Base-by-base conservation (phyloP, 306 rosid genomes). In the Dalbergia cochinchinensis region DNA sequence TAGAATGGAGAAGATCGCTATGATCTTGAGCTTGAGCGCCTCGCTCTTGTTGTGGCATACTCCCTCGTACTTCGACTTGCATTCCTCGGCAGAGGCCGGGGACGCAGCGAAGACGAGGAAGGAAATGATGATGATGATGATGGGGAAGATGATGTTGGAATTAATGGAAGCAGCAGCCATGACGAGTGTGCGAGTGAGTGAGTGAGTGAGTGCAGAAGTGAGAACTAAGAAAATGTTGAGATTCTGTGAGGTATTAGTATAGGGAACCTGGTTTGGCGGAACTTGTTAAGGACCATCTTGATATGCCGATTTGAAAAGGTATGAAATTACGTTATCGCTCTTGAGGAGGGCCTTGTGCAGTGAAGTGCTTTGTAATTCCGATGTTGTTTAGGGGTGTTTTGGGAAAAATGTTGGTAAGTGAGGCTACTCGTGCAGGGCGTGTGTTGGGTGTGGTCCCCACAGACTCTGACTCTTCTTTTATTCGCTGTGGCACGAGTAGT, bases 1-100 rank as follows among this genome's bases (percentile, higher is more conserved):
- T 13, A 91, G 26, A 55, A 93, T 88, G 26, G 79, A 39, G 7
- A 15, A 72, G 10, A 91, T 87, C 31, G 94, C 96, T 4, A 89
- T 81, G 13, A 89, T 5, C 70, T 91, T 91, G 4, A 89, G 33
- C 41, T 73, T 88, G 35, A 91, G 11, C 0, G 94, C 83, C 60
- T 54, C 22, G 19, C 5, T 6, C 11, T 64, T 83, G 78, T 89
- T 20, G 19, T 83, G 89, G 68, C 97, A 92, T 0, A 63, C 54
- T 18, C 69, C 85, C 0, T 39, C 60, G 5, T 70, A 41, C 1
- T 70, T 79, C 0, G 79, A 65, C 5, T 31, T 5, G 22, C 89
- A 86, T 65, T 83, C 58, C 18, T 66, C 60, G 0, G 77, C 76
- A 0, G 41, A 35, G 0, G 19, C 73, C 11, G 48, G 62, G 4